Percentiles rank a stretch among this genome's conserved stretches.
Conservation (phyloP, 805 yeast genomes). For the Candida ovalis region DNA sequence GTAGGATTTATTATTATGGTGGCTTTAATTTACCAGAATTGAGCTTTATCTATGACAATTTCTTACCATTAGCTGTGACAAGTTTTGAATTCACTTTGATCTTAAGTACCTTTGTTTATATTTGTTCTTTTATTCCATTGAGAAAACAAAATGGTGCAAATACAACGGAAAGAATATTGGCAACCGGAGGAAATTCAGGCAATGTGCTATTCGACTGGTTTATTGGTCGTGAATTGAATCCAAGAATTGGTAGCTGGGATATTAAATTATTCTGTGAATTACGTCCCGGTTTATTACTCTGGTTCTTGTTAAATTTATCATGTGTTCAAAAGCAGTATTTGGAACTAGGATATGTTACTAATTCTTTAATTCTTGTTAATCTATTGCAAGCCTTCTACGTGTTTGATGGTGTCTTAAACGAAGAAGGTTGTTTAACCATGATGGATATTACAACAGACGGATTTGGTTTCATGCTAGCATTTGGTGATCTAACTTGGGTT, state of each 20-base stretch:
- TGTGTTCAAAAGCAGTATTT: conserved; percentile 79
- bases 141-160: conserved; percentile 45
- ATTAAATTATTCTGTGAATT: conserved; percentile 89
- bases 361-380: conserved; percentile 69
- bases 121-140: conserved; percentile 63
- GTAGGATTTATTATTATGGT: conserved; percentile 49
- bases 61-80: conserved; percentile 59
- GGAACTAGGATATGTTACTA: conserved; percentile 53
- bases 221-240: conserved; percentile 94
- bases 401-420: conserved; percentile 88
- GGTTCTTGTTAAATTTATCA: conserved; percentile 76
- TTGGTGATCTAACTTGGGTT: conserved; percentile 90
- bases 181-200: conserved; percentile 84
- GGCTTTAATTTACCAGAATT: conserved; percentile 62
- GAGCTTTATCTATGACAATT: conserved; percentile 66
- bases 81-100: conserved; percentile 61
- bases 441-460: conserved; percentile 97
- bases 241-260: conserved; percentile 81
- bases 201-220: conserved; percentile 85
- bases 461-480: conserved; percentile 92
- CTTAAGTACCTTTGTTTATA: conserved; percentile 62
- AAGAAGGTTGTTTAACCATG: conserved; percentile 87
- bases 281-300: conserved; percentile 88
- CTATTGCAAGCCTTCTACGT: conserved; percentile 76
- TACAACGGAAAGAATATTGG: conserved; percentile 67